Conservation (phyloP, 495 filamentous ascomycete species). For the Ramalina peruviana region DNA sequence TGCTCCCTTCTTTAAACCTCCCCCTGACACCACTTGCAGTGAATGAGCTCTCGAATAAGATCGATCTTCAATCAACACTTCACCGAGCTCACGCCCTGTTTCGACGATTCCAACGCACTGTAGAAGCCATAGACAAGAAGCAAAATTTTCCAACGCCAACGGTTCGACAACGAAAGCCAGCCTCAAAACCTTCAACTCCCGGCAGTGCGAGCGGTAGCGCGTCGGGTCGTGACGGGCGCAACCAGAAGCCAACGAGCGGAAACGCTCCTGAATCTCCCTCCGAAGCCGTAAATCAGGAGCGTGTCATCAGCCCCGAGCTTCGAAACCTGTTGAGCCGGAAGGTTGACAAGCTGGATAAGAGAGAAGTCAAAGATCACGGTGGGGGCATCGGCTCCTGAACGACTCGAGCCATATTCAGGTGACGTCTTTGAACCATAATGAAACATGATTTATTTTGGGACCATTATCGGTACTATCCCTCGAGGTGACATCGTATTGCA, state of each 20-base stretch:
- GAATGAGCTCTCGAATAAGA: constrained; percentile 87
- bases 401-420: too few relatives aligned
- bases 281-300: constrained; percentile 28
- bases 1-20: constrained; percentile 2
- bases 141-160: constrained; percentile 61
- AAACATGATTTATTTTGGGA: too few relatives aligned
- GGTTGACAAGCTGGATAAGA: constrained; percentile 46
- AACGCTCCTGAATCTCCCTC: not conserved
- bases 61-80: constrained; percentile 73
- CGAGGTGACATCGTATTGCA: too few relatives aligned
- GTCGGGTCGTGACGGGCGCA: constrained; percentile 4
- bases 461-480: too few relatives aligned
- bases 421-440: too few relatives aligned
- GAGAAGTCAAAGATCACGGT: constrained; percentile 32
- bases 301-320: constrained; percentile 70
- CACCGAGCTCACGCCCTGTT: constrained; percentile 81
- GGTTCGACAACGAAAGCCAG: constrained; percentile 36
- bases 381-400: constrained; percentile 18
- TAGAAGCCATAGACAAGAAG: constrained; percentile 80
- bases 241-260: not conserved
- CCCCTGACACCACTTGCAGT: constrained; percentile 34
- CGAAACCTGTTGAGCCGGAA: constrained; percentile 59
- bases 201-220: constrained; percentile 12
- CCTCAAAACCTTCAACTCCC: constrained; percentile 13
- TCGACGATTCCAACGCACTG: constrained; percentile 67